Evolutionary conservation across 805 yeast species (phyloP), one percentile per base, ranked within the genome.

Genomic region (Ogataea trehaloabstinens): DNA sequence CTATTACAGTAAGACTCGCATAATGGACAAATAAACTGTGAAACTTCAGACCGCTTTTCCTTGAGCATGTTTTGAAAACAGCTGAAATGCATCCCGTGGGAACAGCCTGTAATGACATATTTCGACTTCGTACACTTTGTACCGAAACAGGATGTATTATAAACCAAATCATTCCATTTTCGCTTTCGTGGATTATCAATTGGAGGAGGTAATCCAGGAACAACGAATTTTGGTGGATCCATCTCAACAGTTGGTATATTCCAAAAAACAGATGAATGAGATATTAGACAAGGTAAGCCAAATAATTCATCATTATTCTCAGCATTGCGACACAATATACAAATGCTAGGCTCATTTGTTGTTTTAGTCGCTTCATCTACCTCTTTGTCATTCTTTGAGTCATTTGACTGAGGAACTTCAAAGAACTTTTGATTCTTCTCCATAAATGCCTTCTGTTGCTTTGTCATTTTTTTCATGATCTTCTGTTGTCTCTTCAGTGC

Each of bases 401-500:
- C 52, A n/a, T 32, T 30, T 25, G 19, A 37, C 16, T 28, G 31
- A 31, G 33, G 35, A 19, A 35, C 46, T n/a, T 45, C 42, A 24
- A 61, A 51, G 31, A 40, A 51, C 3, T 35, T 58, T 32, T 62
- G 53, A 43, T 74, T 72, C 18, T 68, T 60, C 22, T 53, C 61
- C 45, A 71, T 55, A 37, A 76, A 77, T 30, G 61, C 56, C 18
- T 61, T 55, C 38, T 78, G 66, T 47, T 75, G 80, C 40, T 70
- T 80, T 17, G 76, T 74, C 68, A 85, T 78, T 51, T 75, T 81
- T 19, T 70, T 73, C 69, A 82, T 55, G 7, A 84, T 70, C 49
- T 73, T 81, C 30, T 73, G 74, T 52, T 78, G 84, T 38, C 87
- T 70, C 44, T 74, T 73, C 41, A 77, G 71, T 2, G 86, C 85